These are phyloP conservation scores for Jacaranda mimosifolia DNA, from an alignment of 257 asterid genomes.

Conservation along the genomic window DNA sequence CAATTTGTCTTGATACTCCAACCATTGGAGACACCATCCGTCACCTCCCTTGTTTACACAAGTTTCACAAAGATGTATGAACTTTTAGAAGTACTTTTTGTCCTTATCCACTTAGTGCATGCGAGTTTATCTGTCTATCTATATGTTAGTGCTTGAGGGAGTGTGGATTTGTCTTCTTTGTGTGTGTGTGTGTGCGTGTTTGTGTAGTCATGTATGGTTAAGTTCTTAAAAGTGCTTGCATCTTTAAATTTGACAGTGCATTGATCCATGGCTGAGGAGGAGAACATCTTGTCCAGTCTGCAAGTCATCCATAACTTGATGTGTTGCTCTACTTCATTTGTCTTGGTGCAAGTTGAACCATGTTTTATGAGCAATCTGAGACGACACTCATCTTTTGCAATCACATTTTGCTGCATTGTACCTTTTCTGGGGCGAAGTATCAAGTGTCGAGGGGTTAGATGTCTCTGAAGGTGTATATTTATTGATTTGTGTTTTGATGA, in stretches of 20 bases:
- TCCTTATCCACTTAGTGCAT: neutral
- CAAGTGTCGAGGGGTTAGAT: neutral
- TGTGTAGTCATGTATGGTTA: neutral
- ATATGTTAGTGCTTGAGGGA: neutral
- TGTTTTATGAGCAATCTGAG: neutral
- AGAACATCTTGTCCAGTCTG: slow-evolving; percentile 85
- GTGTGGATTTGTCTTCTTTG: neutral
- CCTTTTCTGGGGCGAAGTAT: neutral
- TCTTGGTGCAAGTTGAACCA: too few species aligned
- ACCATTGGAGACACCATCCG: slow-evolving; percentile 76
- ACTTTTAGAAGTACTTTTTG: neutral
- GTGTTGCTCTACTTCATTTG: neutral
- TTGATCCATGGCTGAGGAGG: slow-evolving; percentile 95
- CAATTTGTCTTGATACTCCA: slow-evolving; percentile 88
- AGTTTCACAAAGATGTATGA: slow-evolving; percentile 92
- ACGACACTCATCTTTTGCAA: neutral
- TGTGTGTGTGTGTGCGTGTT: neutral
- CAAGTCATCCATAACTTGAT: slow-evolving; percentile 79
- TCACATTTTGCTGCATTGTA: neutral
- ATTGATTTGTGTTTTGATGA: slow-evolving; percentile 4
- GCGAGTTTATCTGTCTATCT: neutral
- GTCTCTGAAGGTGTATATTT: neutral
- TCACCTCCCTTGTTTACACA: slow-evolving; percentile 97
- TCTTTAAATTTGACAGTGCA: slow-evolving; percentile 64
- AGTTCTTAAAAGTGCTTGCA: slow-evolving; percentile 1